Base-by-base conservation (phyloP, 164 flowering plant genomes). In the Houttuynia cordata region DNA sequence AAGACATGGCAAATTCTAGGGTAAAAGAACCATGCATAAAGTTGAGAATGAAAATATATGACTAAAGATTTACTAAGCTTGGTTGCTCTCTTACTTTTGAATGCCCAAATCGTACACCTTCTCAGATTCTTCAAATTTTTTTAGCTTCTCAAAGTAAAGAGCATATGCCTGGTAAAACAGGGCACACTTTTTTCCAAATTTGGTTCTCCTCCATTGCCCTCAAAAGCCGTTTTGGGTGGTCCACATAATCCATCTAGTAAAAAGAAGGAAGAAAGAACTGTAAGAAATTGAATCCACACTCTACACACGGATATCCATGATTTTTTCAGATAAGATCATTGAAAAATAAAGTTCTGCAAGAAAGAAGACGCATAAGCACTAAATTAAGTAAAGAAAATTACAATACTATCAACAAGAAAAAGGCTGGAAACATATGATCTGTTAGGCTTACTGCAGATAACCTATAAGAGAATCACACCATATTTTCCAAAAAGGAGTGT, bases 81-180 rank as follows among this genome's bases (percentile, higher is more conserved):
- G 30, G 57, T 30, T 23, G 30, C 30, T 17, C 12, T 39, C 87
- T 85, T 76, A 93, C 99, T 79, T 93, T 68, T 78, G 82, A 52
- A 83, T 85, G 1, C 99, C 99, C 65, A 78, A 50, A 73, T 69
- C 86, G 63, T 84, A 93, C 81, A 90, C 81, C 68, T 80, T 82
- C 58, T 93, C 99, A 59, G 99, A 87, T 60, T 81, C 86, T 23
- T 84, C 86, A 71, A 80, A 90, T 69, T 75, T 90, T 78, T 88
- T 93, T 62, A 72, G 68, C 78, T 86, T 93, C 75, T 88, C 99
- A 69, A 80, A 86, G 69, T 82, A 82, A 37, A 90, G 80, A 63
- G 92, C 96, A 79, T 87, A 88, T 1, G 99, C 99, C 74, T 83
- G 92, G 71, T 93, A 93, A 73, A 82, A 93, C 52, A 90, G 63